These are phyloP conservation scores for Colletotrichum horii DNA, from an alignment of 2,329 filamentous ascomycete species.

Conservation along the genomic window DNA sequence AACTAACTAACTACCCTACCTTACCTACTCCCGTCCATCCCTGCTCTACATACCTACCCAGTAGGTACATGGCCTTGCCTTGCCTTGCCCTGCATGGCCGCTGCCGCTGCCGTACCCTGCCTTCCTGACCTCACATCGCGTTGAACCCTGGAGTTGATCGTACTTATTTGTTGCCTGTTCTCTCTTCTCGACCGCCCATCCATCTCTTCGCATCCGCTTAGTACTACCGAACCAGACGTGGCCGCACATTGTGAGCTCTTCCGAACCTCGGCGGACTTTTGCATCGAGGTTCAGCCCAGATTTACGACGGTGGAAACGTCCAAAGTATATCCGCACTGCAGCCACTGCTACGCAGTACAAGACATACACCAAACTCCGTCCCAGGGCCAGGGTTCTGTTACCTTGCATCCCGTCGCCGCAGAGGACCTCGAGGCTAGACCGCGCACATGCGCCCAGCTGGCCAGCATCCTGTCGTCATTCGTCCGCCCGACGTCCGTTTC, in stretches of 20 bases:
- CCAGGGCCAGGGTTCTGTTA: conserved; percentile 3
- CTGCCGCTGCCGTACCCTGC: background rate
- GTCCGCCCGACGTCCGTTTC: conserved; percentile 9
- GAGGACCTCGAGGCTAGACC: background rate
- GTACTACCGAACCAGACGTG: background rate
- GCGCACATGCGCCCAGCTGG: background rate
- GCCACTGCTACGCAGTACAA: background rate
- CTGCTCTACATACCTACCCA: background rate
- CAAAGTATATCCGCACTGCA: background rate
- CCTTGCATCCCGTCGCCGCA: background rate
- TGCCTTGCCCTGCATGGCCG: background rate
- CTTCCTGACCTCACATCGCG: background rate
- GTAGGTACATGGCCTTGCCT: background rate
- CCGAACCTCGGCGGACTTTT: background rate
- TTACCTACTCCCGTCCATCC: background rate
- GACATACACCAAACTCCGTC: background rate
- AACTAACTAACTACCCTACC: background rate
- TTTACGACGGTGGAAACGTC: background rate
- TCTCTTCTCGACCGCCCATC: background rate
- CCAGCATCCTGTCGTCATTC: conserved; percentile 15
- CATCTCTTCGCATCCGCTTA: background rate
- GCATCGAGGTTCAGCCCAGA: background rate
- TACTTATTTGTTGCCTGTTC: background rate
- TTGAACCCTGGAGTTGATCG: background rate
- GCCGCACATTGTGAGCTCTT: background rate